Evolutionary conservation across 805 yeast species (phyloP), one percentile per base, ranked within the genome.

Genomic region (Starmerella stigmatis): DNA sequence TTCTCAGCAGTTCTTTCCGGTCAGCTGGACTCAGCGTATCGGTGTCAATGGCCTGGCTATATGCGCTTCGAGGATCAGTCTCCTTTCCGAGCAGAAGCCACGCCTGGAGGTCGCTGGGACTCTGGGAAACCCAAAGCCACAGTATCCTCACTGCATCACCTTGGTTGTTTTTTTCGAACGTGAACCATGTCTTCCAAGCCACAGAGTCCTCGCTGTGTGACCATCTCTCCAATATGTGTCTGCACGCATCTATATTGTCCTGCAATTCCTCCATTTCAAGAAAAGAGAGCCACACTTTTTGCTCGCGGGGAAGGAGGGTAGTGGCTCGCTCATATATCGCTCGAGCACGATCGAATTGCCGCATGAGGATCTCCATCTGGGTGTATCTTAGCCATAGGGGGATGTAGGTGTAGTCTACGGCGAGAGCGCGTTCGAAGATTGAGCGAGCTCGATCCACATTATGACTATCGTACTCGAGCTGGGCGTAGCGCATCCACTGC

Each of bases 401-500:
- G 2, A 88, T 78, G 59, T 80, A 77, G 23, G 78, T 75, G 13
- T 76, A 73, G 56, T 85, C 81, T 8, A 84, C 85, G 43, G 78
- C 81, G 26, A 89, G 60, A 0, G 94, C 94, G 42, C 97, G 69
- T 61, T 89, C 98, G 64, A 81, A 82, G 5, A 92, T 70, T 0
- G 96, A 83, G 45, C 97, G 68, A 0, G 94, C 94, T 19, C 96
- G 68, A 16, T 74, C 69, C 49, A 74, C 70, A 57, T 89, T 94
- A 48, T 77, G 80, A 54, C 84, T 89, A 5, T 81, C 81, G 4
- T 79, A 61, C 62, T 89, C 98, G 75, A 86, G 85, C 47, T 73
- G 74, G 0, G 96, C 97, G 61, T 89, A 92, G 45, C 96, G 69
- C 60, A 85, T 71, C 96, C 97, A 92, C 60, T 86, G 94, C 2